Percentiles rank a stretch among this genome's conserved stretches.
These are phyloP conservation scores for Amoebophrya sp. DNA, from an alignment of 169 alveolate species.

Conservation along the genomic window DNA sequence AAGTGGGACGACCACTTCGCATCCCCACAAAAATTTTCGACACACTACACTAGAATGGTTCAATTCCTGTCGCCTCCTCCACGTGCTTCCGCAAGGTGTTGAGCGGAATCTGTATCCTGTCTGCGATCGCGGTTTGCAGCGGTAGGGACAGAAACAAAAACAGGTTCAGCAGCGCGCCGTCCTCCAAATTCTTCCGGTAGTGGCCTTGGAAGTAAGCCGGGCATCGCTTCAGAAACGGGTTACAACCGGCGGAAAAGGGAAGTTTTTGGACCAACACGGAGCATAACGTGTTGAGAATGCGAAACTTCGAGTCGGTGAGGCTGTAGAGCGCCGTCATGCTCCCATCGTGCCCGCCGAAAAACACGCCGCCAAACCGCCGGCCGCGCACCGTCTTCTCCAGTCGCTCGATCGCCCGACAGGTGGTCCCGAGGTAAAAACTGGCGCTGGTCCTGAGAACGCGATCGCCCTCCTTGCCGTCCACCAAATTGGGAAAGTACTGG, in stretches of 20 bases:
- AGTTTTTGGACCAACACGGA: neutral
- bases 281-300: neutral
- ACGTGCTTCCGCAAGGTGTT: neutral
- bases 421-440: neutral
- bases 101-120: neutral
- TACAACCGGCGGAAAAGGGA: neutral
- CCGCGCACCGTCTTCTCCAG: neutral
- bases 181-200: neutral
- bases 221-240: neutral
- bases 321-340: neutral
- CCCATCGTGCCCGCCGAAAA: neutral
- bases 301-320: neutral
- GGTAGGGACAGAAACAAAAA: neutral
- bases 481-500: neutral
- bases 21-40: no score
- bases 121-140: neutral
- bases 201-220: neutral
- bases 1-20: no score
- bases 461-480: neutral
- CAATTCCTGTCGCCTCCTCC: neutral
- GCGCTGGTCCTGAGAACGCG: neutral
- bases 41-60: neutral
- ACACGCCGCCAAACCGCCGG: neutral
- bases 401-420: neutral
- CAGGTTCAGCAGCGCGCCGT: neutral